These are phyloP conservation scores for Eucalyptus polybractea DNA, from an alignment of 345 rosid species.

Conservation along the genomic window DNA sequence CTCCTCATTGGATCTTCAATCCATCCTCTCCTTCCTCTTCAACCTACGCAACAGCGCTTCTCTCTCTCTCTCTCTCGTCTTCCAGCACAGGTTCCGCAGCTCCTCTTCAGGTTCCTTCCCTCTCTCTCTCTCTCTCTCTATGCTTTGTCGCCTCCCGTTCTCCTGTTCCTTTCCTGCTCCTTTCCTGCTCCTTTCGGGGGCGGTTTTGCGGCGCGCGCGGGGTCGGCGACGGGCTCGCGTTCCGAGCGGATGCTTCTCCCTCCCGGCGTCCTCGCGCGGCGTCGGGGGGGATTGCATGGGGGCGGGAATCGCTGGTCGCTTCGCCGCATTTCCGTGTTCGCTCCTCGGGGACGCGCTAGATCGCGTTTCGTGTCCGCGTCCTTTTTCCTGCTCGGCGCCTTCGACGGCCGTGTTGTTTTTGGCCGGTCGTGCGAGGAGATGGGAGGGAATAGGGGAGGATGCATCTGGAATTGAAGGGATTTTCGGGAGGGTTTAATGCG, in stretches of 20 bases:
- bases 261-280: background rate
- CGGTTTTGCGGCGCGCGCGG: background rate
- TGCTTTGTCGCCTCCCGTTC: background rate
- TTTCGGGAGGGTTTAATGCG: background rate
- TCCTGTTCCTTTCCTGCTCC: background rate
- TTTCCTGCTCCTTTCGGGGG: background rate
- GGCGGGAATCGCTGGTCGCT: background rate
- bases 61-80: background rate
- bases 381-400: background rate
- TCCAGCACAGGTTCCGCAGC: background rate
- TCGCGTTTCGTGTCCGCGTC: background rate
- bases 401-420: background rate
- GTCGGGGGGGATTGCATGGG: background rate
- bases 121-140: background rate
- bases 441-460: background rate
- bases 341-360: background rate
- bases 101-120: background rate
- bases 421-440: background rate
- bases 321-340: background rate
- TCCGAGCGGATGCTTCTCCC: background rate
- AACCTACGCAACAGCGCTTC: background rate
- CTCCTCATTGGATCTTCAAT: background rate
- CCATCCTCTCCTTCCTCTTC: background rate
- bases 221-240: background rate
- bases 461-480: background rate